phyloP scores from a whole-genome alignment of 495 filamentous ascomycete genomes.

The Daldinia caldariorum region DNA sequence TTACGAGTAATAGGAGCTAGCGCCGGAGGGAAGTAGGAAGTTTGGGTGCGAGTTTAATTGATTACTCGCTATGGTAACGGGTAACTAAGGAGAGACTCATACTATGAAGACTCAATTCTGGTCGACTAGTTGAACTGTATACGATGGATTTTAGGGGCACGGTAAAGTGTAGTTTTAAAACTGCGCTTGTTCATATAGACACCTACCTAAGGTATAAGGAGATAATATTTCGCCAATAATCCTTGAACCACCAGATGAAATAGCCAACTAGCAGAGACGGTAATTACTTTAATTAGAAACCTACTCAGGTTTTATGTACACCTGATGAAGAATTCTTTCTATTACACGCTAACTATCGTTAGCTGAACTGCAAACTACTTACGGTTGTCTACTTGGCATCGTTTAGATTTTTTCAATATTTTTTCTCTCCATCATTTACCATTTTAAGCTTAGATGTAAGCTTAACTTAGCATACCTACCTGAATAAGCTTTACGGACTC shows the following conservation, averaged over 20 bases:
- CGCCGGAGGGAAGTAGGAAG: slow-evolving; percentile 52
- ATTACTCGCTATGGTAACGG: not conserved
- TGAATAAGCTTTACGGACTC: not conserved
- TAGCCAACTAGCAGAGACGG: not conserved
- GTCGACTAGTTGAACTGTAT: not conserved
- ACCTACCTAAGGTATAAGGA: no score
- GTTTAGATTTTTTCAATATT: not conserved
- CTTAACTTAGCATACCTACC: not conserved
- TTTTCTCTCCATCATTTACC: not conserved
- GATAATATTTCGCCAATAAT: not conserved
- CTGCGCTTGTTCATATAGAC: not conserved
- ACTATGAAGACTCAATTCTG: not conserved
- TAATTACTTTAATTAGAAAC: not conserved
- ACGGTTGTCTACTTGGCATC: not conserved
- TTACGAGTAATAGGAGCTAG: slow-evolving; percentile 81
- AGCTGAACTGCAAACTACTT: not conserved
- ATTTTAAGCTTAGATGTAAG: slow-evolving; percentile 2
- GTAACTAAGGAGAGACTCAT: not conserved
- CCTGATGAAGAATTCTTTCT: not conserved
- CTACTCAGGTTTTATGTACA: not conserved
- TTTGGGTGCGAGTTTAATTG: not conserved
- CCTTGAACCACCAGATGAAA: not conserved
- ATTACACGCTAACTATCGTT: not conserved
- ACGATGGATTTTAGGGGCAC: not conserved
- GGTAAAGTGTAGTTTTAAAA: not conserved